phyloP scores from a whole-genome alignment of 2,329 filamentous ascomycete genomes.

The Penicillium polonicum region DNA sequence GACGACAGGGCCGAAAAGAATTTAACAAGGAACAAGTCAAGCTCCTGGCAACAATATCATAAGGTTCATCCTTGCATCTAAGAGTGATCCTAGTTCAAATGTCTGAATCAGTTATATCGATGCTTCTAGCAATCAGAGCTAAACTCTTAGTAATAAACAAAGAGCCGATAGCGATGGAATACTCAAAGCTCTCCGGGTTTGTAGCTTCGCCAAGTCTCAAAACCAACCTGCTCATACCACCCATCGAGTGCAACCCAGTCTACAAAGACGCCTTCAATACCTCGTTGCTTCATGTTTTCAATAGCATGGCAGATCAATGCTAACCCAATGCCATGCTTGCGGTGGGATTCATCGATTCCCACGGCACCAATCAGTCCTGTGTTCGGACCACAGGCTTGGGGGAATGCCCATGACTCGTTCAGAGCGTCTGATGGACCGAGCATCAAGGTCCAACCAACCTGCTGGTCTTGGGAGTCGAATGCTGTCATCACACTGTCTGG shows the following conservation, averaged over 20 bases:
- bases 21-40: background rate
- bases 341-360: constrained; percentile 41
- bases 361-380: constrained; percentile 49
- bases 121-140: background rate
- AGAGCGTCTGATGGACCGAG: constrained; percentile 34
- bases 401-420: constrained; percentile 41
- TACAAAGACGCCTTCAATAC: constrained; percentile 45
- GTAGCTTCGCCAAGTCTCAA: constrained; percentile 43
- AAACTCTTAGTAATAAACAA: background rate
- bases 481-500: constrained; percentile 46
- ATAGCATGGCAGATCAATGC: constrained; percentile 46
- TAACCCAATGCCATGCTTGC: constrained; percentile 43
- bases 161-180: background rate
- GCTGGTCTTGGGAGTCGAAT: constrained; percentile 38
- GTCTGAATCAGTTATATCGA: background rate
- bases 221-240: constrained; percentile 48
- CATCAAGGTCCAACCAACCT: constrained; percentile 50
- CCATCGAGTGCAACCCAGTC: constrained; percentile 46
- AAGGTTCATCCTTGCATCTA: background rate
- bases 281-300: constrained; percentile 44
- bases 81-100: background rate
- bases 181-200: constrained; percentile 29
- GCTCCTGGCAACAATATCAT: background rate
- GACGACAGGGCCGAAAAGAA: background rate
- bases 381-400: constrained; percentile 39